Conservation (phyloP, 257 asterid species). For the Ophiorrhiza pumila region DNA sequence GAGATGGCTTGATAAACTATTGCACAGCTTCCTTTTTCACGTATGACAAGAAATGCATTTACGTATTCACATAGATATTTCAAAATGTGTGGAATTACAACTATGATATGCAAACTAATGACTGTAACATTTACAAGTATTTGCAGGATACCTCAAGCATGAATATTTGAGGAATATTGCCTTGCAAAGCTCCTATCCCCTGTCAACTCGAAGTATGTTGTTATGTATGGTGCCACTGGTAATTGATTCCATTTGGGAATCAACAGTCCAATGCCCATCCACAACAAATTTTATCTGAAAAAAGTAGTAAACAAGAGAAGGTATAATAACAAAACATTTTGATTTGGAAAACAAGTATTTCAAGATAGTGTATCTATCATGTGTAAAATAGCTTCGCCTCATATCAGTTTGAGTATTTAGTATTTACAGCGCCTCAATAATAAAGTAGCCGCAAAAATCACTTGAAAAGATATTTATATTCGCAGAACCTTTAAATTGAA, state of each 20-base stretch:
- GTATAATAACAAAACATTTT: background rate
- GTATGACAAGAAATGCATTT: background rate
- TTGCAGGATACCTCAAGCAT: background rate
- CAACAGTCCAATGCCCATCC: constrained; percentile 72
- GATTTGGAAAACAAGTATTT: background rate
- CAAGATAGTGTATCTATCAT: background rate
- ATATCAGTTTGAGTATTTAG: too few species aligned
- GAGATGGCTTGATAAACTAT: background rate
- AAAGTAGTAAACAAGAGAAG: background rate
- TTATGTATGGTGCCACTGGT: constrained; percentile 49
- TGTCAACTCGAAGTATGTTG: constrained; percentile 81
- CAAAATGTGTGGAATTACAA: background rate
- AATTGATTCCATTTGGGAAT: constrained; percentile 62
- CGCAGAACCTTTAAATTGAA: too few species aligned
- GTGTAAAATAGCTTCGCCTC: background rate
- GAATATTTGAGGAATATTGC: background rate
- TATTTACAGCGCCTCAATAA: background rate
- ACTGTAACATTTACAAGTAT: background rate
- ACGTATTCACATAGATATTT: background rate
- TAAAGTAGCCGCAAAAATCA: background rate
- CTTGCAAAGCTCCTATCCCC: constrained; percentile 25
- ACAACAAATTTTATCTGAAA: constrained; percentile 77
- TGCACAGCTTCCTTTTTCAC: background rate
- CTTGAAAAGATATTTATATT: background rate
- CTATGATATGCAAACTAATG: background rate